A percentile compares a stretch with the other conserved stretches of the same genome.
Conservation (phyloP, 306 rosid species). For the Trifolium pratense region DNA sequence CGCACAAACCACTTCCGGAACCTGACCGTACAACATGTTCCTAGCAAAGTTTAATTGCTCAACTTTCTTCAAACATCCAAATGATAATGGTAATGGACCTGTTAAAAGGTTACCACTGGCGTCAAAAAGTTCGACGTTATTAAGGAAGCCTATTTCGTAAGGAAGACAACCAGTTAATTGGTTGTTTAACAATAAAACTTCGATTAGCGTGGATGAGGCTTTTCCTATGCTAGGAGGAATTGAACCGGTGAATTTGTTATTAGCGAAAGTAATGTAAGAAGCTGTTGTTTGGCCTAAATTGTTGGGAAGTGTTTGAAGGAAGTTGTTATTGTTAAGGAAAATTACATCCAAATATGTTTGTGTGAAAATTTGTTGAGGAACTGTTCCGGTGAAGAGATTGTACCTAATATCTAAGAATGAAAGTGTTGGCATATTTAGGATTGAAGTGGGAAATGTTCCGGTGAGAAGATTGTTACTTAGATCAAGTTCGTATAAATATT, state of each 20-base stretch:
- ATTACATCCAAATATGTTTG: constrained; percentile 54
- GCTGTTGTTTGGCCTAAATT: constrained; percentile 57
- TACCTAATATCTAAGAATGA: constrained; percentile 72
- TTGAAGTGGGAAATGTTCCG: constrained; percentile 65
- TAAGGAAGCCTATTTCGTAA: constrained; percentile 64
- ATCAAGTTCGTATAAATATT: constrained; percentile 71
- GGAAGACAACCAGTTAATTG: constrained; percentile 79
- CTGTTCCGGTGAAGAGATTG: constrained; percentile 66
- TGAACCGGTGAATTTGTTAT: constrained; percentile 74
- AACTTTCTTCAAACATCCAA: constrained; percentile 63
- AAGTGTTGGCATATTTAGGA: constrained; percentile 53
- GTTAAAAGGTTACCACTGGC: constrained; percentile 64
- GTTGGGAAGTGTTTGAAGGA: constrained; percentile 59
- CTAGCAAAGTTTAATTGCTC: constrained; percentile 67
- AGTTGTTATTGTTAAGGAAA: constrained; percentile 78
- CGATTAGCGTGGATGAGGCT: constrained; percentile 55
- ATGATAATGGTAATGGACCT: constrained; percentile 73
- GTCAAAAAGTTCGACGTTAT: constrained; percentile 54
- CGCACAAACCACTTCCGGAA: constrained; percentile 74
- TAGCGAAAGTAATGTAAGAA: constrained; percentile 71
- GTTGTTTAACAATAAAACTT: constrained; percentile 67
- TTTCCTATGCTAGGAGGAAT: constrained; percentile 63
- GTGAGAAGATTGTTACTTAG: constrained; percentile 75
- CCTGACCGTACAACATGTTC: constrained; percentile 63
- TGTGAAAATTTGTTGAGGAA: constrained; percentile 70